phyloP scores from a whole-genome alignment of 2,329 filamentous ascomycete species.

The Aspergillus thermomutatus region DNA sequence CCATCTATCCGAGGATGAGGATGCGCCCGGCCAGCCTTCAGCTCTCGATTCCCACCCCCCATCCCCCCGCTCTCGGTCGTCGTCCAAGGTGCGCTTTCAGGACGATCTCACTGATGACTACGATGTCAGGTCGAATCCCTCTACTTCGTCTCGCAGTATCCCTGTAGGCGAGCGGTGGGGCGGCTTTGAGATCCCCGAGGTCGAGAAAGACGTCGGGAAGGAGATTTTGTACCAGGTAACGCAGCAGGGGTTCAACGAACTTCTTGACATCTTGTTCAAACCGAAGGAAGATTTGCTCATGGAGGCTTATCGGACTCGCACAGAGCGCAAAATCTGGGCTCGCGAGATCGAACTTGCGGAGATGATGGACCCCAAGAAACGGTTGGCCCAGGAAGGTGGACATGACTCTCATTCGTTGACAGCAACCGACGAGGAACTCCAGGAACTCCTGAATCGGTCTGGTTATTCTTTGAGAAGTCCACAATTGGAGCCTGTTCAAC shows the following conservation, averaged over 20 bases:
- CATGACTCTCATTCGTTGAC: conserved; percentile 18
- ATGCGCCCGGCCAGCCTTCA: conserved; percentile 40
- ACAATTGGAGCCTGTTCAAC: conserved; percentile 15
- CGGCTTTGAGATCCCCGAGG: conserved; percentile 73
- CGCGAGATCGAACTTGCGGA: conserved; percentile 40
- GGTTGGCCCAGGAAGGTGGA: conserved; percentile 5
- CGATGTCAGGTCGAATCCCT: conserved; percentile 68
- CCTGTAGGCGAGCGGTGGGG: conserved; percentile 68
- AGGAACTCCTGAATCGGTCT: conserved; percentile 41
- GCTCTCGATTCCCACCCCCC: conserved; percentile 35
- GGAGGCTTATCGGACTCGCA: conserved; percentile 61
- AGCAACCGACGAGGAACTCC: conserved; percentile 33
- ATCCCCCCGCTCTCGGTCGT: conserved; percentile 64
- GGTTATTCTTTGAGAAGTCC: conserved; percentile 37
- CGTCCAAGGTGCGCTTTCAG: conserved; percentile 74
- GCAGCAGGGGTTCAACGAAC: conserved; percentile 88
- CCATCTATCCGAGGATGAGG: conserved; percentile 53
- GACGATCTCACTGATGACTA: conserved; percentile 65
- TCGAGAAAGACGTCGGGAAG: conserved; percentile 77
- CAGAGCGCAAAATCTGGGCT: conserved; percentile 55
- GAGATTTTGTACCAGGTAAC: conserved; percentile 90
- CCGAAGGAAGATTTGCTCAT: conserved; percentile 73
- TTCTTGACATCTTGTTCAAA: conserved; percentile 83
- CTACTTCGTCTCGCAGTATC: conserved; percentile 68
- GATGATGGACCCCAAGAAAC: conserved; percentile 27